Percentiles rank a stretch among this genome's conserved stretches.
Evolutionary conservation across 1,284 basidiomycete species (phyloP).

Genomic region (Taiwanofungus camphoratus): DNA sequence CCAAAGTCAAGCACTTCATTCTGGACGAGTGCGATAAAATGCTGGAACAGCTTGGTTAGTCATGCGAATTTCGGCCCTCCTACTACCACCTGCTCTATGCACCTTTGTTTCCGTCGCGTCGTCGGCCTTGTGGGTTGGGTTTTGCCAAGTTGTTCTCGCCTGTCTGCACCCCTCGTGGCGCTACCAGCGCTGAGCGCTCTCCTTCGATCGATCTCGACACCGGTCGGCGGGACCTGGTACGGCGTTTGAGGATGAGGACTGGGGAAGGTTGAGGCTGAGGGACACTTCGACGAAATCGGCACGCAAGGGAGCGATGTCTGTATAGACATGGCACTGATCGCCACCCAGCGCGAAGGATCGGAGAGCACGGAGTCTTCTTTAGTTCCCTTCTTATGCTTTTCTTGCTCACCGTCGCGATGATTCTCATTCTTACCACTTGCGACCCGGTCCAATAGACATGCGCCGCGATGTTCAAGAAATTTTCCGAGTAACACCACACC

Average conservation of each 20-base stretch:
- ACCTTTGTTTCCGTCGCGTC: conserved; percentile 28
- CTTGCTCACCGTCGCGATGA: conserved; percentile 12
- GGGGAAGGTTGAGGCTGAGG: conserved; percentile 12
- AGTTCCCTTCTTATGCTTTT: conserved; percentile 12
- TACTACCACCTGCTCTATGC: conserved; percentile 23
- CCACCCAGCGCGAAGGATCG: conserved; percentile 11
- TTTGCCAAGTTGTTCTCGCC: conserved; percentile 44
- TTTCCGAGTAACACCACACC: conserved; percentile 98
- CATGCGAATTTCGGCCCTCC: conserved; percentile 49
- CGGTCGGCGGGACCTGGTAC: conserved; percentile 18
- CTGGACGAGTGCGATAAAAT: conserved; percentile 99
- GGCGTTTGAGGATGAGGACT: conserved; percentile 16
- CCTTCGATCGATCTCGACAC: conserved; percentile 28
- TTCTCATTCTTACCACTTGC: conserved; percentile 44
- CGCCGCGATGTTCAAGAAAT: conserved; percentile 99
- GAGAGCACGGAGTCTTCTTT: conserved; percentile 13
- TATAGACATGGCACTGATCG: conserved; percentile 9
- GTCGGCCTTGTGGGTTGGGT: conserved; percentile 29
- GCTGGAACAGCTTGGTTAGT: conserved; percentile 99
- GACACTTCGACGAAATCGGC: conserved; percentile 13
- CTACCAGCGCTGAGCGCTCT: conserved; percentile 36
- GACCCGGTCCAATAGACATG: conserved; percentile 86
- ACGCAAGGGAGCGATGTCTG: conserved; percentile 9
- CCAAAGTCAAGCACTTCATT: conserved; percentile 97
- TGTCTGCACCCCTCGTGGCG: conserved; percentile 43